Evolutionary conservation across 768 basidiomycete genomes (phyloP), one percentile per base, ranked within the genome.

Genomic region (Hortiboletus campestris): DNA sequence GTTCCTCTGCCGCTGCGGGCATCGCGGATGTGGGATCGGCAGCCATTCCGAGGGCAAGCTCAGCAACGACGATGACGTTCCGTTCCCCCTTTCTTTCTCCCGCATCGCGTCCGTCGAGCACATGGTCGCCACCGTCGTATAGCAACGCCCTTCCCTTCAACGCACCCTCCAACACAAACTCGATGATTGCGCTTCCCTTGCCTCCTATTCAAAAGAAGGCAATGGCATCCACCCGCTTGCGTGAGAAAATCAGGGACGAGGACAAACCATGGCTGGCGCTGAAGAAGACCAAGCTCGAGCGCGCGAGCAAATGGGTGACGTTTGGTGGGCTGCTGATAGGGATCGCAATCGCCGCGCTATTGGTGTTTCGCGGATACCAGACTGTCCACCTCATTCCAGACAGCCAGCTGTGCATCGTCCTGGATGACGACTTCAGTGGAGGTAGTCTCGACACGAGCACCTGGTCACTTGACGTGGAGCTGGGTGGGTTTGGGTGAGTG

Each of bases 21-120:
- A 46, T 68, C 1, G 8, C 61, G 2, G 67, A 68, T 9, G 22
- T 11, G 0, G 42, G 50, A 11, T 17, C 55, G 2, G 46, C 61
- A 29, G 12, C 46, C 6, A 57, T 80, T 46, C 81, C 83, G 14
- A 68, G 82, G 31, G 70, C 64, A 29, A 65, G 68, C 50, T 78
- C 75, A 20, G 71, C 75, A 1, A 79, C 77, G 38, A 79, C 77
- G 6, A 58, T 71, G 11, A 63, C 55, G 14, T 89, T 90, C 75
- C 82, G 88, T 25, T 74, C 81, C 0, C 85, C 88, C 1, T 88
- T 88, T 73, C 80, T 88, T 50, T 80, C 85, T 4, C 88, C 88
- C 0, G 79, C 86, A 1, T 85, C 84, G 1, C 78, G 87, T n/a
- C 85, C 86, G 0, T 72, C 79, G 5, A 76, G 80, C 14, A 60